Evolutionary conservation across 1,284 basidiomycete genomes (phyloP).

Genomic region (Xerocomus amazonicus): DNA sequence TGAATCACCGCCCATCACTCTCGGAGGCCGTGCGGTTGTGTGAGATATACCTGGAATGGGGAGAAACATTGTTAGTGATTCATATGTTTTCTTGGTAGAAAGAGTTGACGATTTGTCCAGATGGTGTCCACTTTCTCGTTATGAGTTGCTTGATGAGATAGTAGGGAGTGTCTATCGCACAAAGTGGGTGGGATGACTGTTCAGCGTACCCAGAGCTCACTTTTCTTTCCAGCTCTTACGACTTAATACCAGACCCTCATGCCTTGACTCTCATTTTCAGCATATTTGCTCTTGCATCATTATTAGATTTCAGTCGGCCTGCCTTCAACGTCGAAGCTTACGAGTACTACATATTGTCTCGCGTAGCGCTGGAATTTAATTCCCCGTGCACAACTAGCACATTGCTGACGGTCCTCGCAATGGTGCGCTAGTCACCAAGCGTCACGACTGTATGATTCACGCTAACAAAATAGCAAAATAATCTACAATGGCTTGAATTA

Average conservation of each 20-base stretch:
- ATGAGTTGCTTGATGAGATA: constrained; percentile 50
- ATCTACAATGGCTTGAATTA: constrained; percentile 55
- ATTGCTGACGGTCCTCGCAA: constrained; percentile 46
- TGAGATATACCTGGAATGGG: constrained; percentile 53
- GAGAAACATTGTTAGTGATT: constrained; percentile 45
- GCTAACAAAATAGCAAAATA: constrained; percentile 45
- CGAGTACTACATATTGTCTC: constrained; percentile 56
- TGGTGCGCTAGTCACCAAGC: constrained; percentile 39
- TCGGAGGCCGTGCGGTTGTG: constrained; percentile 53
- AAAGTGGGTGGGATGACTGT: constrained; percentile 32
- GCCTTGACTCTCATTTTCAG: constrained; percentile 53
- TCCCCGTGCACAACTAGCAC: constrained; percentile 48
- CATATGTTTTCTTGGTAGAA: background rate
- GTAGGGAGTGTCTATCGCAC: constrained; percentile 44
- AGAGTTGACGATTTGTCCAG: constrained; percentile 23
- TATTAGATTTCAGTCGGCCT: constrained; percentile 45
- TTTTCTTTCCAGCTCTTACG: constrained; percentile 31
- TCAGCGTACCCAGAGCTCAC: constrained; percentile 7
- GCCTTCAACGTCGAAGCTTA: constrained; percentile 48
- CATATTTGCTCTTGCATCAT: constrained; percentile 47
- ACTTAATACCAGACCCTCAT: constrained; percentile 38
- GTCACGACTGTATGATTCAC: background rate
- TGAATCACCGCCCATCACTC: constrained; percentile 44
- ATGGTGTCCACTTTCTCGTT: constrained; percentile 37
- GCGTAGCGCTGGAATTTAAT: constrained; percentile 46